Conservation (phyloP, 345 rosid genomes). For the Pistacia vera region DNA sequence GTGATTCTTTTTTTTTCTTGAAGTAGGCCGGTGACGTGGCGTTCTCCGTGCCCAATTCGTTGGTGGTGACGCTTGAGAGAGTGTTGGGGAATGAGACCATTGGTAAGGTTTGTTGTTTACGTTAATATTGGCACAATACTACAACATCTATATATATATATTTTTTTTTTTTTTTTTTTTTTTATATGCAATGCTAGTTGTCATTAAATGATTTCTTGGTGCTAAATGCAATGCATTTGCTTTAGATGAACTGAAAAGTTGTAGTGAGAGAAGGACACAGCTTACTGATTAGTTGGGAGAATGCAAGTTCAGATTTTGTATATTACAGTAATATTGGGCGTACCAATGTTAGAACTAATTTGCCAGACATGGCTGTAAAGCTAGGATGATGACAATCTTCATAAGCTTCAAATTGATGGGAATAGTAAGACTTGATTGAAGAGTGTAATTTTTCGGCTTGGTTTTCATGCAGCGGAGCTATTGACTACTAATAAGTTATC, state of each 20-base stretch:
- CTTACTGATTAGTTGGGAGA: not conserved
- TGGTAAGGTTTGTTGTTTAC: constrained; percentile 56
- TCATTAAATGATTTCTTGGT: not conserved
- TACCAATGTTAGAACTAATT: not conserved
- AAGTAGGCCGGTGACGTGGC: constrained; percentile 81
- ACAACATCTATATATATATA: not conserved
- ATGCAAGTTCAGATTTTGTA: not conserved
- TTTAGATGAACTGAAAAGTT: not conserved
- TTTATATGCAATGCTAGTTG: not conserved
- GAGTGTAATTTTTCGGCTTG: constrained; percentile 13
- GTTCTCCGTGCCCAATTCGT: constrained; percentile 80
- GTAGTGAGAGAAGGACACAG: not conserved
- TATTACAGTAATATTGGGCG: not conserved
- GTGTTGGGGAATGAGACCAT: constrained; percentile 92
- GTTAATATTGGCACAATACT: not conserved
- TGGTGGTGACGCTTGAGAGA: constrained; percentile 95
- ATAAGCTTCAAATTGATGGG: not conserved
- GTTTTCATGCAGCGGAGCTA: constrained; percentile 66
- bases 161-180: no score
- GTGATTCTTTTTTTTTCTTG: not conserved
- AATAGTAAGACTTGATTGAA: not conserved
- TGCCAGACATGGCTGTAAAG: not conserved
- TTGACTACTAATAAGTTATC: constrained; percentile 89
- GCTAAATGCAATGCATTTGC: not conserved
- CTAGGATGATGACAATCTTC: not conserved